Evolutionary conservation across 73 alveolate genomes (phyloP), one percentile per base, ranked within the genome.

Genomic region (Blepharisma japonicum): DNA sequence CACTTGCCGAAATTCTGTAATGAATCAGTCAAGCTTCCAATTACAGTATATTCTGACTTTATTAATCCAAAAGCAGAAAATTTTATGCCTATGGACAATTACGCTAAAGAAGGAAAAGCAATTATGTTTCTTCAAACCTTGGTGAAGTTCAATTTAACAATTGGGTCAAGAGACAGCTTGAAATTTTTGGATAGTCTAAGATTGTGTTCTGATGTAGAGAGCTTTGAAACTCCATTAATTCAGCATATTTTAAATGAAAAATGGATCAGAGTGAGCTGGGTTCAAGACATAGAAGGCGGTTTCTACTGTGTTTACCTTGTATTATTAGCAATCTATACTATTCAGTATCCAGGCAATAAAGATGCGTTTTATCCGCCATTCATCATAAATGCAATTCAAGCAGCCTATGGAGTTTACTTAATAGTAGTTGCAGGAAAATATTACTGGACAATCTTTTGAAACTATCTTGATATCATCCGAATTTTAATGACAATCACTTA

Each of bases 381-480:
- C 23, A 25, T 25, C n/a, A 61, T 61, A 61, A 61, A 25, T 61
- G 2, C 47, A 61, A 61, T 61, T 2, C 47, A 14, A 18, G 14
- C 14, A 8, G 18, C 46, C 5, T 61, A 61, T 25, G 74, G 23
- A 39, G 38, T 61, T 18, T 14, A 14, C 39, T 61, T 61, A 2
- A 25, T 61, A 11, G 11, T 5, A 14, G 18, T 61, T 9, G 74
- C 47, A 18, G 18, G 49, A 61, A 8, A 14, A 25, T 14, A 14
- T 14, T 61, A 61, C 46, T 61, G 74, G 74, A 61, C 14, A 25
- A 39, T 14, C 23, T n/a, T 61, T n/a, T 61, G 74, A 39, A 61
- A 61, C 23, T 61, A 61, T 5, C 23, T 61, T 61, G 74, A 61
- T 61, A 18, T 61, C 18, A 25, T 25, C 2, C 14, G 74, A 61